A percentile compares a stretch with the other conserved stretches of the same genome.
Evolutionary conservation across 345 rosid species (phyloP).

Genomic region (Cardamine occulta): DNA sequence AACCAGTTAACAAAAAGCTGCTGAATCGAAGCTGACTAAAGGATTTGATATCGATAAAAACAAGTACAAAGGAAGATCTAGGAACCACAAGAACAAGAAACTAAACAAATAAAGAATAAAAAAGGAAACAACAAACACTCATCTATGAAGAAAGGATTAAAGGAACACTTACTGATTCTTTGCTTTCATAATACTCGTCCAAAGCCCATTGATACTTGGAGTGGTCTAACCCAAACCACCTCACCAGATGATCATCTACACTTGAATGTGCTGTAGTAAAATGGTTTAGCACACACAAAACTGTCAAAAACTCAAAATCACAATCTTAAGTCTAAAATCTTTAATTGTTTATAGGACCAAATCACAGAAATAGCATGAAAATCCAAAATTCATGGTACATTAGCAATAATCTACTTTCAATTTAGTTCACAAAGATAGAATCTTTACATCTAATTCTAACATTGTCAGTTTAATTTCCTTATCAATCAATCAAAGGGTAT

Average conservation of each 20-base stretch:
- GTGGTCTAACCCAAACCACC: conserved; percentile 99
- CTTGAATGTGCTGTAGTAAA: conserved; percentile 80
- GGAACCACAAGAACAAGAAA: conserved; percentile 2
- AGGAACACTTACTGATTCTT: conserved; percentile 67
- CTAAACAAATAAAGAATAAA: conserved; percentile 1
- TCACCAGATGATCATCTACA: conserved; percentile 93
- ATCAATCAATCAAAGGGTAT: conserved; percentile 19
- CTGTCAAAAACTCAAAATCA: no score
- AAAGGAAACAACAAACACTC: not conserved
- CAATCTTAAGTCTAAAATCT: conserved; percentile 13
- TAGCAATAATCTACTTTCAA: not conserved
- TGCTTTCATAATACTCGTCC: conserved; percentile 87
- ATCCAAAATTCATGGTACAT: conserved; percentile 8
- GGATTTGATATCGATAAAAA: not conserved
- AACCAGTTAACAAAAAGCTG: not conserved
- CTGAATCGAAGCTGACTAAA: not conserved
- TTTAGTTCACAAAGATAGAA: conserved; percentile 14
- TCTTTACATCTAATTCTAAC: conserved; percentile 1
- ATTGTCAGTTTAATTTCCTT: not conserved
- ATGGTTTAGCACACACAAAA: not conserved
- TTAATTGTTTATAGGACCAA: not conserved
- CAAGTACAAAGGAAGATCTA: conserved; percentile 10
- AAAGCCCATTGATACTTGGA: conserved; percentile 99
- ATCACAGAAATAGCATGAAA: conserved; percentile 9
- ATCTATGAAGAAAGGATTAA: not conserved